Evolutionary conservation across 2,329 filamentous ascomycete genomes (phyloP).

Genomic region (Diaporthe helianthi): DNA sequence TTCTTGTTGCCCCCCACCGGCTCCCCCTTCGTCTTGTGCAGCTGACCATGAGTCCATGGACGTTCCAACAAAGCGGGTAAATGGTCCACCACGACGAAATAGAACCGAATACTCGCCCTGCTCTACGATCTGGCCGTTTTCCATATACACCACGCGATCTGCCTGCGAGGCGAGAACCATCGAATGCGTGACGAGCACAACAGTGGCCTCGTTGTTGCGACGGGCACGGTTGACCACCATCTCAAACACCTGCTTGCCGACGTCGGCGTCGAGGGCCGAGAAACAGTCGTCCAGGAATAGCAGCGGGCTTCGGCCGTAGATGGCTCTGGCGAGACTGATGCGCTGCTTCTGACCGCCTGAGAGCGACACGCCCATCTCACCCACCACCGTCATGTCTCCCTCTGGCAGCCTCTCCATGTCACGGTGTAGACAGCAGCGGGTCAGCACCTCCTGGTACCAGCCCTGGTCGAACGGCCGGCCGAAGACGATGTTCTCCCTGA

Average conservation of each 20-base stretch:
- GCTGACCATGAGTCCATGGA: constrained; percentile 53
- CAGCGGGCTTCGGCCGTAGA: constrained; percentile 27
- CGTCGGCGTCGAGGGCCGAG: constrained; percentile 31
- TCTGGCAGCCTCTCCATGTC: constrained; percentile 64
- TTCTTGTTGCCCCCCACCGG: constrained; percentile 51
- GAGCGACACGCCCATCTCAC: constrained; percentile 36
- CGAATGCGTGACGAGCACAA: constrained; percentile 49
- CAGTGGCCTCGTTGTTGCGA: constrained; percentile 34
- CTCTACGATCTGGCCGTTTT: constrained; percentile 68
- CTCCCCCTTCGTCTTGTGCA: constrained; percentile 58
- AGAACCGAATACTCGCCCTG: constrained; percentile 59
- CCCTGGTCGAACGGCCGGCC: constrained; percentile 59
- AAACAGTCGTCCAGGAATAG: constrained; percentile 36
- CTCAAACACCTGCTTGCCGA: constrained; percentile 32
- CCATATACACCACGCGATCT: constrained; percentile 72
- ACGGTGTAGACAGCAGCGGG: constrained; percentile 63
- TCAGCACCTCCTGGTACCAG: constrained; percentile 70
- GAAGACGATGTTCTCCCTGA: constrained; percentile 67
- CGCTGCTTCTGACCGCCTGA: constrained; percentile 39
- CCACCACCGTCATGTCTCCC: constrained; percentile 37
- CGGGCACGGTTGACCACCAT: constrained; percentile 35
- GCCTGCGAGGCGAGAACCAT: constrained; percentile 65
- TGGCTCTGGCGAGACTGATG: constrained; percentile 35
- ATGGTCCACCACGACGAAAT: constrained; percentile 6
- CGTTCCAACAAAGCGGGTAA: constrained; percentile 12